Evolutionary conservation across 2,329 filamentous ascomycete species (phyloP), one percentile per base, ranked within the genome.

Genomic region (Aspergillus amoenus): DNA sequence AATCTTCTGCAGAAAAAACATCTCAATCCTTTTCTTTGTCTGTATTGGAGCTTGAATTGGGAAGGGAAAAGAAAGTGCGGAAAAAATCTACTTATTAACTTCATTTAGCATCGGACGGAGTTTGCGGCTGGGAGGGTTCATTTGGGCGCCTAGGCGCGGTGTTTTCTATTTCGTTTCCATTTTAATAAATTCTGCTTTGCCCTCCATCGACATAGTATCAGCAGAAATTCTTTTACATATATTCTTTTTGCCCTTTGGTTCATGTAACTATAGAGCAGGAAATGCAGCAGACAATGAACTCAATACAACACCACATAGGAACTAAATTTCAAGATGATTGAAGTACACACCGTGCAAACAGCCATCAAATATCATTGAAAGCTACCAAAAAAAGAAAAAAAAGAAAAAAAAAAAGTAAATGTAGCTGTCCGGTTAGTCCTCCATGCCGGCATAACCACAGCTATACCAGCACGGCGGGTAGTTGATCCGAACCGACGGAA

Each of bases 401-500:
- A 6, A 8, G 27, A 44, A 45, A 22, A 9, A 44, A 44, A 45
- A 22, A 45, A 24, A 7, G 13, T 13, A 45, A 45, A 22, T 13
- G 8, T 24, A 43, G 9, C 21, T 22, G 22, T 43, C 17, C 41
- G 9, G 13, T 9, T 18, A 21, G 41, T 43, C 11, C 11, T 11
- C 24, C 17, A 21, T 13, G 17, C 17, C 8, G 17, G 13, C 17
- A 45, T 45, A 27, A 3, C 11, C 30, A 7, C 24, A 30, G 9
- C 21, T 30, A 30, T 47, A 5, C 17, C 27, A 11, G 21, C 43
- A 18, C 54, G 55, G 55, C 39, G 13, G 30, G 27, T 50, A 43
- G 21, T 57, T 53, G 41, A 47, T 57, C 55, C 55, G 50, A 11
- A 4, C 55, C 55, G 55, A 40, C n/a, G 40, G 40, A 44, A 50